Evolutionary conservation across 116 monocot genomes (phyloP), one percentile per base, ranked within the genome.

Genomic region (Thalassia testudinum): DNA sequence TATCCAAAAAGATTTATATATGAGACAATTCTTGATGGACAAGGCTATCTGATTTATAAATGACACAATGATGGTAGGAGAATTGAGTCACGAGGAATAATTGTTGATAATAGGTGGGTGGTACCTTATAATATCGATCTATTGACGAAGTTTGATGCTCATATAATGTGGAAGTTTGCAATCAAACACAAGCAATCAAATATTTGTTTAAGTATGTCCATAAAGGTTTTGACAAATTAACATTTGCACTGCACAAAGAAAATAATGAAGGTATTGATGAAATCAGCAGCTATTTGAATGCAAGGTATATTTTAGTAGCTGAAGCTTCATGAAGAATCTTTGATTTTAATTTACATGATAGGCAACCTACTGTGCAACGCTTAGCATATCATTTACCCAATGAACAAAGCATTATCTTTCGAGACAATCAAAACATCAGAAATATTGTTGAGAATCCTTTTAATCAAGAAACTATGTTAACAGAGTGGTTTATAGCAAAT

Each of bases 271-370:
- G n/a, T n/a, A n/a, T 47, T 21, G 53, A 30, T 64, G 54, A 64
- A 34, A 64, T 64, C 0, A 47, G 34, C 1, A 27, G 1, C 1
- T 64, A 27, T 34, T n/a, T 45, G 0, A 43, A 55, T 47, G 53
- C 43, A 17, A 7, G 23, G 1, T 64, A 64, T 26, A 45, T 64
- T 21, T 64, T 19, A 11, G 11, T 54, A 7, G 19, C 3, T 27
- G 64, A 64, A 48, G 54, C 64, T 23, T 21, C 22, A 30, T 64
- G 55, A 45, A 64, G 44, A 24, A 29, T 64, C 2, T 64, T 55
- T 56, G 45, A 54, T 17, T 64, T 64, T 15, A 21, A 24, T 0
- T 30, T 56, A 1, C 44, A 64, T 1, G 12, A 30, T 23, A 18
- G 55, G 8, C 17, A 55, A 21, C 64, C 27, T 48, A 7, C 3